Evolutionary conservation across 1,284 basidiomycete genomes (phyloP).

Genomic region (Thelephora terrestris): DNA sequence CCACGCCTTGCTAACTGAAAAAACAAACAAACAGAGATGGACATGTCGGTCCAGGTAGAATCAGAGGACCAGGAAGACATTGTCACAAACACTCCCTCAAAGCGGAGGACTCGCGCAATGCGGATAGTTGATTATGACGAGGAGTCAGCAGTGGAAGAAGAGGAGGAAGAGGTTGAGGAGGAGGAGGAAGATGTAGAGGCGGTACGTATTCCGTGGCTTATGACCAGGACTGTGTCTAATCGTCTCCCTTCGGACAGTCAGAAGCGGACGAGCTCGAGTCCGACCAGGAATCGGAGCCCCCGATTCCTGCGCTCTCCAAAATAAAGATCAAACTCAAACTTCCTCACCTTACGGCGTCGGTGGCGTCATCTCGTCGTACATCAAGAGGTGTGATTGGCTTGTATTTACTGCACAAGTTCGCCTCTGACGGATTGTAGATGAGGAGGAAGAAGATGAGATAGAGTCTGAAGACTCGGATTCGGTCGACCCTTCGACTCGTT

Average conservation of each 20-base stretch:
- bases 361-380: conserved; percentile 20
- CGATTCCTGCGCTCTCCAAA: conserved; percentile 16
- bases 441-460: conserved; percentile 29
- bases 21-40: conserved; percentile 8
- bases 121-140: conserved; percentile 20
- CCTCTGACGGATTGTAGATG: conserved; percentile 9
- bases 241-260: neutral
- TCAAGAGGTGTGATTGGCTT: conserved; percentile 19
- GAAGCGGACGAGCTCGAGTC: neutral
- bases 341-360: conserved; percentile 31
- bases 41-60: conserved; percentile 11
- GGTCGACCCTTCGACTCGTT: conserved; percentile 17
- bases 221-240: neutral
- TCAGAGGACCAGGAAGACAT: conserved; percentile 19
- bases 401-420: neutral
- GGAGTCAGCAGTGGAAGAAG: conserved; percentile 23
- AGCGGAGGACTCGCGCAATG: conserved; percentile 17
- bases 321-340: conserved; percentile 61
- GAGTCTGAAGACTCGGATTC: conserved; percentile 46
- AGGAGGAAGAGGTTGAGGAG: conserved; percentile 23
- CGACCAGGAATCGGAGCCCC: conserved; percentile 1
- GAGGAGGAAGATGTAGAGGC: conserved; percentile 20
- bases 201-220: conserved; percentile 7
- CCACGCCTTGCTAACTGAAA: neutral
- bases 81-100: conserved; percentile 10